Evolutionary conservation across 257 asterid species (phyloP).

Genomic region (Fraxinus pennsylvanica): DNA sequence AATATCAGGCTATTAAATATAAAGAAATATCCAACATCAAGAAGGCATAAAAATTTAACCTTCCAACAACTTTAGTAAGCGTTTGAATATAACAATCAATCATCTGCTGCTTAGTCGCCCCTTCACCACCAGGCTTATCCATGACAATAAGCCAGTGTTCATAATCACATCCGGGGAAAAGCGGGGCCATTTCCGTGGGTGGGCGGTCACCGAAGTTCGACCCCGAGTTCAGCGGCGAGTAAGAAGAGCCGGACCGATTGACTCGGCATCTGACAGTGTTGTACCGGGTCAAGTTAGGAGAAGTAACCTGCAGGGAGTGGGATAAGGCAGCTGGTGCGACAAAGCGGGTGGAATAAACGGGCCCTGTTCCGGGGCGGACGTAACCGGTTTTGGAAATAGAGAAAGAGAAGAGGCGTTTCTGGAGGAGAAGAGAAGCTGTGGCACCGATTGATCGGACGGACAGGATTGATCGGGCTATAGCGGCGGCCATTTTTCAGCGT

Average conservation of each 20-base stretch:
- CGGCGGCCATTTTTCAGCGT: slow-evolving; percentile 45
- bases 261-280: slow-evolving; percentile 61
- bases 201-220: slow-evolving; percentile 83
- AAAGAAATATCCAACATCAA: background rate
- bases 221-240: slow-evolving; percentile 83
- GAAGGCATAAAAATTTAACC: slow-evolving; percentile 38
- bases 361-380: slow-evolving; percentile 26
- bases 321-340: slow-evolving; percentile 30
- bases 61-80: slow-evolving; percentile 79
- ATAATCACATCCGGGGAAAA: slow-evolving; percentile 92
- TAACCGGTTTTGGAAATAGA: slow-evolving; percentile 46
- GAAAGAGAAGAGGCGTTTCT: slow-evolving; percentile 51
- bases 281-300: slow-evolving; percentile 35
- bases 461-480: slow-evolving; percentile 50
- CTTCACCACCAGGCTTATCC: slow-evolving; percentile 99
- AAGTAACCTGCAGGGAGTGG: slow-evolving; percentile 26
- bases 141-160: slow-evolving; percentile 97
- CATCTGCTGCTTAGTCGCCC: slow-evolving; percentile 88
- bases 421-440: slow-evolving; percentile 32
- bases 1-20: background rate
- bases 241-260: slow-evolving; percentile 65
- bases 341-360: slow-evolving; percentile 37
- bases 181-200: slow-evolving; percentile 97
- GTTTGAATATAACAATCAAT: slow-evolving; percentile 87
- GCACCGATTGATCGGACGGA: slow-evolving; percentile 48